These are phyloP conservation scores for Aspergillus cavernicola DNA, from an alignment of 495 filamentous ascomycete genomes.

Conservation along the genomic window DNA sequence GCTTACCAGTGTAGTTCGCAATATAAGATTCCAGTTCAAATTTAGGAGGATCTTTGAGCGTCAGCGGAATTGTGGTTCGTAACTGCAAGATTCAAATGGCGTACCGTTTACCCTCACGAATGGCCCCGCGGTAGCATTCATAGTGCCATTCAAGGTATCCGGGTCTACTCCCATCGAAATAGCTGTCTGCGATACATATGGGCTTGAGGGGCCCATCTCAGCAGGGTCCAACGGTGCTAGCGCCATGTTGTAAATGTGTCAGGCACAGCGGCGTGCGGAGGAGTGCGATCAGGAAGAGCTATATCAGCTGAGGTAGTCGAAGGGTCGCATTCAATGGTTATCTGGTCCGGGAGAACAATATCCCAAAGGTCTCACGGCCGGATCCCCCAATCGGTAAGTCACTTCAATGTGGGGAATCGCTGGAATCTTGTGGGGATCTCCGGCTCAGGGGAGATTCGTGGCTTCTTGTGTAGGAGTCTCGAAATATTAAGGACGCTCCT, in stretches of 20 bases:
- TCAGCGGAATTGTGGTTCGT: neutral
- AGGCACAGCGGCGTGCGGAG: neutral
- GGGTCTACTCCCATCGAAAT: conserved; percentile 6
- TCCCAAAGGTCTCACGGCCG: neutral
- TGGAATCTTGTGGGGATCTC: neutral
- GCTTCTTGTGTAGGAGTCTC: no score
- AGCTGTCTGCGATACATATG: conserved; percentile 11
- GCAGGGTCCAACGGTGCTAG: conserved; percentile 30
- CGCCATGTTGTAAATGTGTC: conserved; percentile 12
- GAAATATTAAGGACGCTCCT: neutral
- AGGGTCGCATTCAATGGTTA: neutral
- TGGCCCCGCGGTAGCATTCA: conserved; percentile 2
- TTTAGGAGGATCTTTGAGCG: conserved; percentile 70
- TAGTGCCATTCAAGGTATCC: conserved; percentile 15
- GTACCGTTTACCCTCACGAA: conserved; percentile 33
- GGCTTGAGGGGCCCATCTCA: conserved; percentile 16
- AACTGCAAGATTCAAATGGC: neutral
- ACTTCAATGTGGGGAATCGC: conserved; percentile 13
- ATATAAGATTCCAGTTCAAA: conserved; percentile 93
- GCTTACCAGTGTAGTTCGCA: conserved; percentile 78
- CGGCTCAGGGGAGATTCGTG: neutral
- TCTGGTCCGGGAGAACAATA: neutral
- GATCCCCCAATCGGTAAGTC: conserved; percentile 1
- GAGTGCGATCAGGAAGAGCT: neutral
- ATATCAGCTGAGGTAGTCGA: neutral